Percentiles rank a stretch among this genome's conserved stretches.
Conservation (phyloP, 192 early-diverging fungal species). For the Podila horticola region DNA sequence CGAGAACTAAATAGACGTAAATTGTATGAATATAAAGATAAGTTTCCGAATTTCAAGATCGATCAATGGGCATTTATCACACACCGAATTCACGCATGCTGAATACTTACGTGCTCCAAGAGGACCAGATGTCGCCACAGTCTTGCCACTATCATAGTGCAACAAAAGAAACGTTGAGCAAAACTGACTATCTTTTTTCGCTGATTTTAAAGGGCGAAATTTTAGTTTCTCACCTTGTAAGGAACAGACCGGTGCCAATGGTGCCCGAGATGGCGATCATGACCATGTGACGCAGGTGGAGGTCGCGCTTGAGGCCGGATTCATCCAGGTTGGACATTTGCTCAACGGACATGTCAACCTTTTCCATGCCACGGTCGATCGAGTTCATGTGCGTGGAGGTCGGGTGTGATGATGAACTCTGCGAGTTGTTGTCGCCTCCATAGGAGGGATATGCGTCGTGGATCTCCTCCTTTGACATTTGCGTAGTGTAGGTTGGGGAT, state of each 20-base stretch:
- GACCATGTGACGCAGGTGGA: conserved; percentile 65
- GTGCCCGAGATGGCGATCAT: conserved; percentile 82
- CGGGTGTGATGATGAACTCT: background rate
- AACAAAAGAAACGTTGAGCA: background rate
- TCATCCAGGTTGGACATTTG: background rate
- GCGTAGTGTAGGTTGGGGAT: no score
- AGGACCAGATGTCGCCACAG: conserved; percentile 76
- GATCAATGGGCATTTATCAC: background rate
- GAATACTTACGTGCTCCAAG: conserved; percentile 53
- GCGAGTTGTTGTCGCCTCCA: background rate
- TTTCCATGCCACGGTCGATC: background rate
- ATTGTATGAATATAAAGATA: background rate
- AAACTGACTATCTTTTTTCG: background rate
- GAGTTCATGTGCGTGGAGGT: background rate
- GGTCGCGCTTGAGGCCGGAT: conserved; percentile 54
- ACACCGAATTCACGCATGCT: no score
- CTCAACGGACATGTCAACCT: background rate
- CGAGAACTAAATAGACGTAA: conserved; percentile 11
- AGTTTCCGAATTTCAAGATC: no score
- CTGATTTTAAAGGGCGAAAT: background rate
- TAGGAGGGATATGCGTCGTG: background rate
- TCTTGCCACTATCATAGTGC: conserved; percentile 49
- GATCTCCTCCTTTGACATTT: conserved; percentile 1
- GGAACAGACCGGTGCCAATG: conserved; percentile 79
- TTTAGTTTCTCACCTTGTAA: conserved; percentile 58